Evolutionary conservation across 257 asterid species (phyloP), one percentile per base, ranked within the genome.

Genomic region (Capsicum chinense): DNA sequence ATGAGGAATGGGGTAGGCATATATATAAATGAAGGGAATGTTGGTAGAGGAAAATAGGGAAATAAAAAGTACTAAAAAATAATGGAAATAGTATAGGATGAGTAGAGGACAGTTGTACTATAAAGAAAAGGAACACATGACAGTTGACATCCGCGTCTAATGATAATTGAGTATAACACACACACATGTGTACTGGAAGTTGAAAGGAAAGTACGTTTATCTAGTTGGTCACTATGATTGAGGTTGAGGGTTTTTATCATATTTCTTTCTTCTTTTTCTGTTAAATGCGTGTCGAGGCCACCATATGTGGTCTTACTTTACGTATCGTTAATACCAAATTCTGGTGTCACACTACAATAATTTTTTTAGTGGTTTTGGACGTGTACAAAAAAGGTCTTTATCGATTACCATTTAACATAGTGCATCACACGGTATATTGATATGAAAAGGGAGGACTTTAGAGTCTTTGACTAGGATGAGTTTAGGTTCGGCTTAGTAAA

Each of bases 171-270:
- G 33, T 84, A 66, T 76, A 26, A 26, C 33, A 78, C 6, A 56
- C 3, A 10, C 44, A 56, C 7, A 70, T 56, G 81, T 57, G 83
- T 71, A 83, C 47, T 71, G 50, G 91, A 85, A 85, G 56, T 83
- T 69, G 81, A 71, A 52, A 58, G 85, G 89, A 86, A 83, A 84
- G 83, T 56, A 78, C 80, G n/a, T 76, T 64, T 39, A 62, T 83
- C 82, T 86, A 81, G 86, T 85, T 81, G 88, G 89, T 80, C 62
- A 26, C 42, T 74, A 74, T 54, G 64, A 26, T 76, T 26, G 64
- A 14, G 10, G 8, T 63, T 11, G 17, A 10, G 11, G 9, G 10
- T 7, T 2, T 26, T 1, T 14, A 13, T 56, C 60, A 12, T 56
- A 66, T 66, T 33, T 35, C 7, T 48, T 12, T 33, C 33, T 0